Evolutionary conservation across 306 rosid genomes (phyloP), one percentile per base, ranked within the genome.

Genomic region (Malus sieversii): DNA sequence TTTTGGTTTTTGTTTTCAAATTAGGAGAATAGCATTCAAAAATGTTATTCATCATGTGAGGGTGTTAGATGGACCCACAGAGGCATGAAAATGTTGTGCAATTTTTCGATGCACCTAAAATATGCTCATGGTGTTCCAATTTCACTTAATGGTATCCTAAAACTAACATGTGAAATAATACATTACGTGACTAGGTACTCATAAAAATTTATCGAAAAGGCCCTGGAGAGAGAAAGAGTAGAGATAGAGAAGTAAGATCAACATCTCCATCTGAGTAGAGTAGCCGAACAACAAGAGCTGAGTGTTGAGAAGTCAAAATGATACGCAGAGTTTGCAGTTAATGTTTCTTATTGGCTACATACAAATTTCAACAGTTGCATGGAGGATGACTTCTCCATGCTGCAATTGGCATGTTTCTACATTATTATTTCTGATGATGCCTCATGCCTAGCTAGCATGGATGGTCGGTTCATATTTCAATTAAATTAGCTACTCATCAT

Each of bases 341-440:
- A 20, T 58, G 11, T 58, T 58, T 22, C 23, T 11, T 33, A 27
- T 38, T 58, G 67, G 55, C 67, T 14, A 9, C 1, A 22, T 16
- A 25, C 67, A 58, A 23, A 61, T 40, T 60, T 10, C 16, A 60
- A 42, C 33, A 13, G 23, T 59, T 2, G 12, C 10, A 9, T 73
- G 58, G 18, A 42, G 12, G 42, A 27, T 59, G 68, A 59, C 77
- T 15, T 16, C 40, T 73, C 66, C 66, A 59, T 8, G 40, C 68
- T 72, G 68, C 55, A 72, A 59, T 23, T 59, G 67, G 25, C 76
- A 73, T 58, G 68, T 73, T 73, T 48, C 40, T 72, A 72, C 55
- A 58, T 42, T 42, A 42, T 42, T 42, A 42, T 42, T 9, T 9
- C 45, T 42, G 45, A 42, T 42, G 12, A 9, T 42, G 45, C 45